Conservation (phyloP, 345 rosid species). For the Kandelia obovata region DNA sequence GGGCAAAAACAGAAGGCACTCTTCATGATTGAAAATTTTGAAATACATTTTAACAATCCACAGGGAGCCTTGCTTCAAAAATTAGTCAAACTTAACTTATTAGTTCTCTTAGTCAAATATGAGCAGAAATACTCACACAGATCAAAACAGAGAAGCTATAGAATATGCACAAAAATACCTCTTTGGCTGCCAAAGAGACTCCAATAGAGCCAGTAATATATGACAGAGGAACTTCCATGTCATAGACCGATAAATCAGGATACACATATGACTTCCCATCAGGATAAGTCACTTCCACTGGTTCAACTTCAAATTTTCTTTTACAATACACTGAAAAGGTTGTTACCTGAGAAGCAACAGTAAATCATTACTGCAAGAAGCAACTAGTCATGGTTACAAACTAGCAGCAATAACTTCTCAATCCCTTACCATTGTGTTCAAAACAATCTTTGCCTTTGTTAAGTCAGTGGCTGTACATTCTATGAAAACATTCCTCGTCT, state of each 20-base stretch:
- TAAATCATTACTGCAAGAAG: background rate
- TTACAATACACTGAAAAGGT: slow-evolving; percentile 67
- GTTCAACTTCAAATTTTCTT: slow-evolving; percentile 80
- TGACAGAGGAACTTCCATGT: slow-evolving; percentile 79
- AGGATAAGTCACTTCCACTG: slow-evolving; percentile 72
- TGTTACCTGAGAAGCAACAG: slow-evolving; percentile 54
- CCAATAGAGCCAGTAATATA: slow-evolving; percentile 72
- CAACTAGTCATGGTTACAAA: slow-evolving; percentile 14
- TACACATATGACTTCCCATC: slow-evolving; percentile 56
- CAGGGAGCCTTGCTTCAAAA: background rate
- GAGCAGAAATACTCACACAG: background rate
- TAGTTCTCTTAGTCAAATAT: background rate
- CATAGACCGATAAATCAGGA: slow-evolving; percentile 73
- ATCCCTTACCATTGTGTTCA: slow-evolving; percentile 77
- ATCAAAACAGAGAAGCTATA: background rate
- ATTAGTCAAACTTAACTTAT: background rate
- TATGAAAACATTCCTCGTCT: slow-evolving; percentile 88
- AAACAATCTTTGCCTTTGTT: slow-evolving; percentile 86
- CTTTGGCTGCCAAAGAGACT: slow-evolving; percentile 58
- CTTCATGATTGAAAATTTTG: background rate
- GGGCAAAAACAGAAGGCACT: too few relatives aligned
- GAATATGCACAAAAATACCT: slow-evolving; percentile 43
- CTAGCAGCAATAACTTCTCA: slow-evolving; percentile 9
- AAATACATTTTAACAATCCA: background rate
- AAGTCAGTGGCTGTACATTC: slow-evolving; percentile 96